Percentiles rank a stretch among this genome's conserved stretches.
phyloP scores from a whole-genome alignment of 2,329 filamentous ascomycete genomes.

The Talaromyces sp. region DNA sequence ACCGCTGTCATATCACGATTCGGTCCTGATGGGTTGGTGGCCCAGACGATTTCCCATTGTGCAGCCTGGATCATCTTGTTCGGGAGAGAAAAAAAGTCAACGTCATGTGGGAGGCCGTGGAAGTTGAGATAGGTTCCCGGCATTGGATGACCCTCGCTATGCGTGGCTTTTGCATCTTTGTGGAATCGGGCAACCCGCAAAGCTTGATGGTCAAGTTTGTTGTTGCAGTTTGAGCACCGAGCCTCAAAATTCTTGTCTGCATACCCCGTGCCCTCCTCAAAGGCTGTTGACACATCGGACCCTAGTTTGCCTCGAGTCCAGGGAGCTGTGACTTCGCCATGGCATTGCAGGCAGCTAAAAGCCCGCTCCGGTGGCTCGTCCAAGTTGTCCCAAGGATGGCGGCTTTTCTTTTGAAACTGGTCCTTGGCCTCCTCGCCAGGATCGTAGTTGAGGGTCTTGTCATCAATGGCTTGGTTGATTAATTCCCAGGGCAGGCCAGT shows the following conservation, averaged over 20 bases:
- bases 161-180: constrained; percentile 48
- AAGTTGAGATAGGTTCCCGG: constrained; percentile 61
- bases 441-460: constrained; percentile 51
- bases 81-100: background rate
- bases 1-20: background rate
- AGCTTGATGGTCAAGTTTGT: constrained; percentile 49
- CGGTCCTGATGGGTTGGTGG: background rate
- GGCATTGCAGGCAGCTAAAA: constrained; percentile 54
- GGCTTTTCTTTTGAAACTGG: constrained; percentile 45
- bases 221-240: constrained; percentile 48
- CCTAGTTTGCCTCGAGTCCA: constrained; percentile 50
- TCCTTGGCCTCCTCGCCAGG: constrained; percentile 39
- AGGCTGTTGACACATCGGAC: constrained; percentile 17
- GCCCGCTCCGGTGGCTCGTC: constrained; percentile 45
- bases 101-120: constrained; percentile 43
- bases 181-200: constrained; percentile 59
- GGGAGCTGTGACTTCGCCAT: constrained; percentile 36
- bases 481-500: constrained; percentile 61
- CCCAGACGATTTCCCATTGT: background rate
- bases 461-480: constrained; percentile 54
- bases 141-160: constrained; percentile 49
- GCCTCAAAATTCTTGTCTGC: constrained; percentile 43
- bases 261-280: constrained; percentile 23
- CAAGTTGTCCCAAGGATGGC: constrained; percentile 54
- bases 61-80: background rate